Conservation (phyloP, 2,329 filamentous ascomycete genomes). For the Colletotrichum australisinense region DNA sequence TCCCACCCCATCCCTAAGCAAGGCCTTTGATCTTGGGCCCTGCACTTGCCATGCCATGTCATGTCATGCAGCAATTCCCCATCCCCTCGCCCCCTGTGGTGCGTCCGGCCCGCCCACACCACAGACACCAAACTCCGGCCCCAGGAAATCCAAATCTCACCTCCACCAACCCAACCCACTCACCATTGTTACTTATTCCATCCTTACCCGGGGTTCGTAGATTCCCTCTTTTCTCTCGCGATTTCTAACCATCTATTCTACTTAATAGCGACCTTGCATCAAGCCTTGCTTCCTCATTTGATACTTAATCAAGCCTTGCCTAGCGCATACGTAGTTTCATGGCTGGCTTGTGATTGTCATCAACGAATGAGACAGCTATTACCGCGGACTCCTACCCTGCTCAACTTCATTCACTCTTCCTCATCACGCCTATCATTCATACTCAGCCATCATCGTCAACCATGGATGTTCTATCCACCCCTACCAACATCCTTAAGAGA, state of each 20-base stretch:
- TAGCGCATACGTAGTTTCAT: neutral
- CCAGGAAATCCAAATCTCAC: slow-evolving; percentile 29
- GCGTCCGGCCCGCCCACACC: slow-evolving; percentile 31
- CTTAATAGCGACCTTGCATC: neutral
- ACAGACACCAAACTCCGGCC: slow-evolving; percentile 23
- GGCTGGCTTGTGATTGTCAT: slow-evolving; percentile 2
- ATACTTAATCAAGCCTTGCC: neutral
- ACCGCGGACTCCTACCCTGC: neutral
- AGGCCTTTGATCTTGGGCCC: neutral
- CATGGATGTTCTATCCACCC: slow-evolving; percentile 15
- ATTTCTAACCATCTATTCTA: neutral
- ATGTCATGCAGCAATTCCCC: slow-evolving; percentile 13
- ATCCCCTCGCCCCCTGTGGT: slow-evolving; percentile 11
- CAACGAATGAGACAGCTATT: neutral
- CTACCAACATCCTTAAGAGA: slow-evolving; percentile 14
- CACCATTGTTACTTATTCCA: slow-evolving; percentile 21
- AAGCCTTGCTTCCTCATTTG: neutral
- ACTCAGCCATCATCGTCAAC: neutral
- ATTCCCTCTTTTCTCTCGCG: neutral
- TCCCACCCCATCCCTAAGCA: neutral
- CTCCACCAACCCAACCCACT: slow-evolving; percentile 15
- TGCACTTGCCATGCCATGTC: slow-evolving; percentile 1
- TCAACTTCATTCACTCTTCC: neutral
- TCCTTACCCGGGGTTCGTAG: neutral
- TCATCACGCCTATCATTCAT: neutral